Conservation (phyloP, 257 asterid species). For the Solanum corneliomulleri region DNA sequence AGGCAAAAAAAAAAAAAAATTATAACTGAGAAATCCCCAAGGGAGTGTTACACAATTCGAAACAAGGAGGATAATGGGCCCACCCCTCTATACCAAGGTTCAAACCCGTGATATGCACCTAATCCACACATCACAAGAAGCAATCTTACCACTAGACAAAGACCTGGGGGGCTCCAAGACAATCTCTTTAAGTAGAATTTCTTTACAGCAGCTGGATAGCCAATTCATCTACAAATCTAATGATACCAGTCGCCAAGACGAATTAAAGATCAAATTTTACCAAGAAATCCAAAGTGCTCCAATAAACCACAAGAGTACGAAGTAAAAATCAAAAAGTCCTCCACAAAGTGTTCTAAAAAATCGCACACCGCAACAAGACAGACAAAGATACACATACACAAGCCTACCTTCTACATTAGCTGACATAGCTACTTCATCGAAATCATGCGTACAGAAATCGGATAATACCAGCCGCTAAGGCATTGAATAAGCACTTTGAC, state of each 20-base stretch:
- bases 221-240: not conserved
- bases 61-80: not conserved
- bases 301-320: not conserved
- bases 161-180: not conserved
- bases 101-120: not conserved
- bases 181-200: not conserved
- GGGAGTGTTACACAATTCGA: not conserved
- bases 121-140: not conserved
- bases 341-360: not conserved
- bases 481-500: not conserved
- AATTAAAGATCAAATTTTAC: not conserved
- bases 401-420: not conserved
- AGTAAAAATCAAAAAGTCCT: not conserved
- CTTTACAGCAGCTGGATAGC: not conserved
- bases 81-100: not conserved
- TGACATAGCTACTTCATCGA: not conserved
- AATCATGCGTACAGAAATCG: not conserved
- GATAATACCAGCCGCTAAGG: not conserved
- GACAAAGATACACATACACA: not conserved
- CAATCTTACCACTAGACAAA: not conserved
- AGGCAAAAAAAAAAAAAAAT: not conserved
- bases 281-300: not conserved
- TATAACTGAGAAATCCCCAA: not conserved
- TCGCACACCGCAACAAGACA: not conserved
- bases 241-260: not conserved